These are phyloP conservation scores for Lumnitzera littorea DNA, from an alignment of 345 rosid genomes.

Conservation along the genomic window DNA sequence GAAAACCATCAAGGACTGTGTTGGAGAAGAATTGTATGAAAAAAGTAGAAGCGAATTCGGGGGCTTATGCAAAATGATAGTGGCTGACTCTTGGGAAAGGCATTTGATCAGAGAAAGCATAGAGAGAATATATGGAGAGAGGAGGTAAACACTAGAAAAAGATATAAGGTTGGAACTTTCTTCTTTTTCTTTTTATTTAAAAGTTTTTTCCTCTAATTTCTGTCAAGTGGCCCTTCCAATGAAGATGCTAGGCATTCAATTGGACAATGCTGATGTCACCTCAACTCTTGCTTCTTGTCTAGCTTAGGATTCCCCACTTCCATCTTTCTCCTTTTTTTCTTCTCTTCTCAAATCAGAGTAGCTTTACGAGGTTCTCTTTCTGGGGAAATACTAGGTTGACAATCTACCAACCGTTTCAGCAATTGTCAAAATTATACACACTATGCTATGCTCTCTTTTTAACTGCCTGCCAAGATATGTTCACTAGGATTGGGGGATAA, in stretches of 20 bases:
- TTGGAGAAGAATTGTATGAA: background rate
- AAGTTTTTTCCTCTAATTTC: slow-evolving; percentile 13
- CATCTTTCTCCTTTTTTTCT: slow-evolving; percentile 11
- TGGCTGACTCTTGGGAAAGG: slow-evolving; percentile 20
- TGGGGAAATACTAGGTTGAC: slow-evolving; percentile 21
- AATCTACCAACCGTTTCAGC: slow-evolving; percentile 9
- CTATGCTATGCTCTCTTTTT: slow-evolving; percentile 6
- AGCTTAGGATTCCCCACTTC: slow-evolving; percentile 60
- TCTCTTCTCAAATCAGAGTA: slow-evolving; percentile 23
- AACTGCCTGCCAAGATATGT: slow-evolving; percentile 14
- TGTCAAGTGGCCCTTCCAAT: slow-evolving; percentile 30
- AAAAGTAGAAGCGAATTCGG: slow-evolving; percentile 5
- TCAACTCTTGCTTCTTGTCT: slow-evolving; percentile 26
- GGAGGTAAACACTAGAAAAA: slow-evolving; percentile 11
- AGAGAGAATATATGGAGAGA: slow-evolving; percentile 27
- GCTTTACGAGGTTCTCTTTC: slow-evolving; percentile 6
- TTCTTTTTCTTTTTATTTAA: slow-evolving; percentile 1
- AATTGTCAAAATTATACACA: slow-evolving; percentile 18
- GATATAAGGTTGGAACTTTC: slow-evolving; percentile 9
- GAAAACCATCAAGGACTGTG: slow-evolving; percentile 26
- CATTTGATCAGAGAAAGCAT: slow-evolving; percentile 16
- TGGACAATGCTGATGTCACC: slow-evolving; percentile 42
- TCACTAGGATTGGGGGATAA: slow-evolving; percentile 1
- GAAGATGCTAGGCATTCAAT: slow-evolving; percentile 30
- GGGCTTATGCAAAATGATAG: slow-evolving; percentile 10